Evolutionary conservation across 768 basidiomycete genomes (phyloP).

Genomic region (Russula earlei): DNA sequence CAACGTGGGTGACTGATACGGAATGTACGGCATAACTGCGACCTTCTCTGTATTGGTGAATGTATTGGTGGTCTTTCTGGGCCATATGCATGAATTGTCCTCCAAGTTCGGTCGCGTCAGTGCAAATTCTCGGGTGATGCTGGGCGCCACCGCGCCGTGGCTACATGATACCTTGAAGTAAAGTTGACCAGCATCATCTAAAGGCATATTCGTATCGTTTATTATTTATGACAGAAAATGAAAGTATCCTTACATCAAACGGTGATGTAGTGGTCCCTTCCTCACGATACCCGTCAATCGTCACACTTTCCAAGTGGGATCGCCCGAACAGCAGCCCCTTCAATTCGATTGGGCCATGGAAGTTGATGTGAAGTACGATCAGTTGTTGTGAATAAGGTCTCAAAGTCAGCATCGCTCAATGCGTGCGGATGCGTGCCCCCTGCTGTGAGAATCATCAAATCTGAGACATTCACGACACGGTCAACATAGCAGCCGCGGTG

Average conservation of each 20-base stretch:
- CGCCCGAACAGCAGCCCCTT: constrained; percentile 56
- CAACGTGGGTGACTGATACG: not conserved
- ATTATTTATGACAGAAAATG: not conserved
- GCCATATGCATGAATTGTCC: constrained; percentile 51
- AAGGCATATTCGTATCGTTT: not conserved
- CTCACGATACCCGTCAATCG: constrained; percentile 55
- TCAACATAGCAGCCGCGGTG: constrained; percentile 78
- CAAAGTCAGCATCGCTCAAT: constrained; percentile 50
- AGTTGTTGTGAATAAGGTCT: constrained; percentile 64
- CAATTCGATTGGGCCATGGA: constrained; percentile 71
- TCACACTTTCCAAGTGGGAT: constrained; percentile 38
- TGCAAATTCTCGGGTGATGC: constrained; percentile 44
- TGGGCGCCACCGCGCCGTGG: constrained; percentile 44
- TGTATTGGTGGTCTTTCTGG: constrained; percentile 52
- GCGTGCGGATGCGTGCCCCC: constrained; percentile 71
- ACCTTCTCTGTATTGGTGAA: constrained; percentile 52
- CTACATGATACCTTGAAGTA: constrained; percentile 60
- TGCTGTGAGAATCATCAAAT: constrained; percentile 72
- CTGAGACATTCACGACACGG: constrained; percentile 83
- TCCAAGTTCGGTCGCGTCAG: constrained; percentile 47
- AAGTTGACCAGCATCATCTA: constrained; percentile 70
- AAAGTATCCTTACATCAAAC: constrained; percentile 46
- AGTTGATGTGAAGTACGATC: constrained; percentile 74
- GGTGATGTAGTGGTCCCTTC: constrained; percentile 78
- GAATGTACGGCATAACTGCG: not conserved